phyloP scores from a whole-genome alignment of 805 yeast species.

The Lipomyces starkeyi region DNA sequence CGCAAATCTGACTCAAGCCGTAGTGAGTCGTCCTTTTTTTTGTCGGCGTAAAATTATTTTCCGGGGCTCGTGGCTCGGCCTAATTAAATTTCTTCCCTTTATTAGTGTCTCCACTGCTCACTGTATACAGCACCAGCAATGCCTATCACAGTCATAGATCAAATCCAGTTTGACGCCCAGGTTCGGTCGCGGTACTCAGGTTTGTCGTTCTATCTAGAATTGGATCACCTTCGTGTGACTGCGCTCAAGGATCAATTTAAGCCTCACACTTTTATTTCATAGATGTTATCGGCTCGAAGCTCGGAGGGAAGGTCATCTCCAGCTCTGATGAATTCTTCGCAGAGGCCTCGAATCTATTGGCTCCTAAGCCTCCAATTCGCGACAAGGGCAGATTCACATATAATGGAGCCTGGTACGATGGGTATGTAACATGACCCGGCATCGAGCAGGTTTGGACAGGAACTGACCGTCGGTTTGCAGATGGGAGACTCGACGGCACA shows the following conservation, averaged over 20 bases:
- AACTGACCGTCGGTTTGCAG: slow-evolving; percentile 5
- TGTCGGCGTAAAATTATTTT: background rate
- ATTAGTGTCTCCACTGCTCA: background rate
- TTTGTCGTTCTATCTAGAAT: slow-evolving; percentile 4
- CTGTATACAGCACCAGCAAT: background rate
- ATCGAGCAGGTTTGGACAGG: background rate
- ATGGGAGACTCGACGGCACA: slow-evolving; percentile 98
- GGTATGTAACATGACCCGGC: slow-evolving; percentile 46
- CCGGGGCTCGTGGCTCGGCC: background rate
- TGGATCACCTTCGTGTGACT: background rate
- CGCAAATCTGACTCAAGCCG: too few species aligned
- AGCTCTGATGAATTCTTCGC: slow-evolving; percentile 96
- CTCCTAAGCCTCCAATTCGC: slow-evolving; percentile 79
- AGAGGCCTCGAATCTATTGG: slow-evolving; percentile 82
- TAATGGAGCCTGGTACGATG: slow-evolving; percentile 97
- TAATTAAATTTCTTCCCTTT: background rate
- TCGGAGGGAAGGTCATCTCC: slow-evolving; percentile 76
- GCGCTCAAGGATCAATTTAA: background rate
- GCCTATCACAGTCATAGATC: slow-evolving; percentile 22
- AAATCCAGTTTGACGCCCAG: slow-evolving; percentile 26
- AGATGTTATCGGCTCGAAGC: slow-evolving; percentile 82
- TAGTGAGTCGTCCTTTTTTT: background rate
- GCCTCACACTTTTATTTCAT: background rate
- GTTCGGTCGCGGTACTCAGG: slow-evolving; percentile 29
- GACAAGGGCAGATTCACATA: slow-evolving; percentile 49